Base-by-base conservation (phyloP, 2,329 filamentous ascomycete species). In the Beauveria sp. region DNA sequence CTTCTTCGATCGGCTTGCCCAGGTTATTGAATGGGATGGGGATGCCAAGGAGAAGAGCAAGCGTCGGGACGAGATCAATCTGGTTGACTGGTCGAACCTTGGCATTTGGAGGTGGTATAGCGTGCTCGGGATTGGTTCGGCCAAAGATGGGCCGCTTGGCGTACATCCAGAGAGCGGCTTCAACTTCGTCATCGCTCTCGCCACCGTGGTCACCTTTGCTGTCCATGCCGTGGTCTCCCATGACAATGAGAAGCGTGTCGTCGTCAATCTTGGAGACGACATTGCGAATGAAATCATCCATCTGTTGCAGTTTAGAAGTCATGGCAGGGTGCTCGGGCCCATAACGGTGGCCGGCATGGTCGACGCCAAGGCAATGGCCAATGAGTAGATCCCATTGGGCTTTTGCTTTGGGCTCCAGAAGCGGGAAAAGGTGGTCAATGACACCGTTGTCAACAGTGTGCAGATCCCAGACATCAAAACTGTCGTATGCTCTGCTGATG, bases 141-240 rank as follows among this genome's bases (percentile, higher is more conserved):
- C 95, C 95, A 73, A 99, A 99, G 10, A 90, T 74, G 0, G 86
- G 86, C 67, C 85, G 87, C 73, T 93, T 96, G 1, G 95, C 96
- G 73, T 98, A 99, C 92, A 99, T 96, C 93, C 95, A 99, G 52
- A 99, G 75, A 2, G 95, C 92, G 61, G 95, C 92, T 73, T 99
- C 87, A 7, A 99, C 85, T 73, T 99, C 95, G 65, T 98, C 92
- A 67, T 97, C 91, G 38, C 93, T 97, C 77, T 99, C 95, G 60
- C 95, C 95, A n/a, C 95, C 95, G 70, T 99, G 95, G 67, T 99
- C 95, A 20, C 95, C 95, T 77, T 99, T 98, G 63, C 84, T 80
- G 73, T 99, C 95, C 95, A 99, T 99, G 12, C 95, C 95, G 71
- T 99, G 95, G 72, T 99, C 95, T n/a, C 95, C 95, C 91, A 99